Percentiles rank a stretch among this genome's conserved stretches.
Evolutionary conservation across 345 rosid genomes (phyloP).

Genomic region (Heritiera littoralis): DNA sequence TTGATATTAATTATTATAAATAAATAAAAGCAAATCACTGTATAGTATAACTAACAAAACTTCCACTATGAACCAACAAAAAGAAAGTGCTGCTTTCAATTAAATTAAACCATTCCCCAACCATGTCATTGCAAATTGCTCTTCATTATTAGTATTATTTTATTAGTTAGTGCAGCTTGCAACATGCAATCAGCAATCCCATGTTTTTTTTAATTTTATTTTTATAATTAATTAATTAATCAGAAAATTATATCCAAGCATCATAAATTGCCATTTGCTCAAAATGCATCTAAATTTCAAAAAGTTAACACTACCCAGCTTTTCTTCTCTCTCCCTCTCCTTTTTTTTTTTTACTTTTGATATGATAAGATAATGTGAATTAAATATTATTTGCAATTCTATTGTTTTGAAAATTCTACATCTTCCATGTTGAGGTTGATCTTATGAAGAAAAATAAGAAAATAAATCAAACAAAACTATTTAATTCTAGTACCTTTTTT

Average conservation of each 20-base stretch:
- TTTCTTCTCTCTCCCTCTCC: neutral
- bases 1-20: too few species aligned
- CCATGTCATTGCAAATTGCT: neutral
- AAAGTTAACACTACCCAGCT: neutral
- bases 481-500: neutral
- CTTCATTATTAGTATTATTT: too few species aligned
- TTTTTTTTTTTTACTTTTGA: neutral
- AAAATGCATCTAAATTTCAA: slow-evolving; percentile 2
- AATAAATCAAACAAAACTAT: neutral
- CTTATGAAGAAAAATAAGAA: neutral
- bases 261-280: too few species aligned
- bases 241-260: neutral
- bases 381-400: slow-evolving; percentile 8
- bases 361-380: slow-evolving; percentile 7
- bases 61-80: neutral
- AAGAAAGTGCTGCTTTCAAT: neutral
- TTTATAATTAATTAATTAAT: neutral
- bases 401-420: neutral
- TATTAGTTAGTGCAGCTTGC: too few species aligned
- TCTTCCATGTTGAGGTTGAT: neutral
- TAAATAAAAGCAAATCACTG: neutral
- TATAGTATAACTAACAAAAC: slow-evolving; percentile 18
- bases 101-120: neutral
- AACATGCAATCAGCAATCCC: neutral
- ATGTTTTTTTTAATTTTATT: neutral